Evolutionary conservation across 2,329 filamentous ascomycete genomes (phyloP).

Genomic region (Metarhizium brunneum): DNA sequence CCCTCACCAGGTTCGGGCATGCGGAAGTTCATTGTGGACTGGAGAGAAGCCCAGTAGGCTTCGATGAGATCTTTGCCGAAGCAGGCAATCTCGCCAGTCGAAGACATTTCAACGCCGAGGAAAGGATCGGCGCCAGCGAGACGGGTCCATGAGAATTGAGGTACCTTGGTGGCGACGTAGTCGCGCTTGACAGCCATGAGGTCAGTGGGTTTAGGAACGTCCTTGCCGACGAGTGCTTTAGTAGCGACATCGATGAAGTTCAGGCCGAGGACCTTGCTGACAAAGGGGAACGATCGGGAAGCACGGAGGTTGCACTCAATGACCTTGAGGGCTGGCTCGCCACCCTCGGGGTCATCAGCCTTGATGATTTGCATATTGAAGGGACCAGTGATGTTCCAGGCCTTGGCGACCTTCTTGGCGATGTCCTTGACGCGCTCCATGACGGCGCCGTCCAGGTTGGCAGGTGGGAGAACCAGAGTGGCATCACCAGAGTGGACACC

Average conservation of each 20-base stretch:
- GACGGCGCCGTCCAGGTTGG: constrained; percentile 63
- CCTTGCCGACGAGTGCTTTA: constrained; percentile 76
- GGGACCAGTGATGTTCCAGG: constrained; percentile 93
- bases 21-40: constrained; percentile 99
- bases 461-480: constrained; percentile 84
- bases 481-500: constrained; percentile 98
- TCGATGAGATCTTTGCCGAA: constrained; percentile 94
- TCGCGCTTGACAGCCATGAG: constrained; percentile 84
- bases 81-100: constrained; percentile 96
- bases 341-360: constrained; percentile 66
- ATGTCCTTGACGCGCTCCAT: constrained; percentile 92
- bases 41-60: constrained; percentile 93
- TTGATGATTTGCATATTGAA: constrained; percentile 99
- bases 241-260: constrained; percentile 97
- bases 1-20: constrained; percentile 91
- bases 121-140: constrained; percentile 95
- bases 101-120: constrained; percentile 95
- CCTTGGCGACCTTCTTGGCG: constrained; percentile 89
- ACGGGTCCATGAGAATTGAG: constrained; percentile 98
- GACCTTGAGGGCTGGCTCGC: constrained; percentile 75
- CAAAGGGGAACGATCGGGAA: constrained; percentile 95
- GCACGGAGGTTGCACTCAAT: constrained; percentile 98
- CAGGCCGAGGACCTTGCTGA: constrained; percentile 89
- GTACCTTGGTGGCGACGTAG: constrained; percentile 94
- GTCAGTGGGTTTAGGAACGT: constrained; percentile 77